phyloP scores from a whole-genome alignment of 2,329 filamentous ascomycete genomes.

The Blumeria graminis region DNA sequence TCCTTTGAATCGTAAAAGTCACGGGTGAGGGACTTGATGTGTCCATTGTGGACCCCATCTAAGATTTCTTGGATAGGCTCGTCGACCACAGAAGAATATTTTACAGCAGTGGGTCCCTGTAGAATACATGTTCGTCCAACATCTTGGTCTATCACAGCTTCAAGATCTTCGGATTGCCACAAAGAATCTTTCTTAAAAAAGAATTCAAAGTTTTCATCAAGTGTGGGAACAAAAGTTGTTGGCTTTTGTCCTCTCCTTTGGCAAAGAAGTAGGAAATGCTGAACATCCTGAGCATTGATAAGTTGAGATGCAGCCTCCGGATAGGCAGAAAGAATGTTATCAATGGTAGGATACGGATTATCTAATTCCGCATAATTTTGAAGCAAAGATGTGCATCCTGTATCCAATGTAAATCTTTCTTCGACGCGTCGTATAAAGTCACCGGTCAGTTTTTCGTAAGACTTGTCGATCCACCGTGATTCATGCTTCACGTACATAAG shows the following conservation, averaged over 20 bases:
- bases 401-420: slow-evolving; percentile 64
- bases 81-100: slow-evolving; percentile 70
- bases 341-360: slow-evolving; percentile 53
- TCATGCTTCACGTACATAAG: slow-evolving; percentile 84
- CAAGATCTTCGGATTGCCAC: slow-evolving; percentile 95
- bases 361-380: slow-evolving; percentile 79
- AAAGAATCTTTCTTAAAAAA: slow-evolving; percentile 99
- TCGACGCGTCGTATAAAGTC: slow-evolving; percentile 95
- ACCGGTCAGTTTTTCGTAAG: slow-evolving; percentile 59
- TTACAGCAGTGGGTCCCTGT: slow-evolving; percentile 79
- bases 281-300: slow-evolving; percentile 94
- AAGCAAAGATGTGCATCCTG: slow-evolving; percentile 54
- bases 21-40: slow-evolving; percentile 55
- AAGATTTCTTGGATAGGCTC: slow-evolving; percentile 91
- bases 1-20: slow-evolving; percentile 61
- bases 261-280: slow-evolving; percentile 87
- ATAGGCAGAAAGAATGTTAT: slow-evolving; percentile 59
- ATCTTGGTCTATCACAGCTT: slow-evolving; percentile 86
- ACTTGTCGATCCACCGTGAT: slow-evolving; percentile 72
- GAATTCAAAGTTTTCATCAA: slow-evolving; percentile 95
- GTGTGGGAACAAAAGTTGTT: slow-evolving; percentile 79
- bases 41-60: slow-evolving; percentile 67
- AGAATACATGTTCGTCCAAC: slow-evolving; percentile 90
- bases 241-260: slow-evolving; percentile 86
- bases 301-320: slow-evolving; percentile 73